Percentiles rank a stretch among this genome's conserved stretches.
Conservation (phyloP, 164 flowering plant species). For the Kalanchoe fedtschenkoi region DNA sequence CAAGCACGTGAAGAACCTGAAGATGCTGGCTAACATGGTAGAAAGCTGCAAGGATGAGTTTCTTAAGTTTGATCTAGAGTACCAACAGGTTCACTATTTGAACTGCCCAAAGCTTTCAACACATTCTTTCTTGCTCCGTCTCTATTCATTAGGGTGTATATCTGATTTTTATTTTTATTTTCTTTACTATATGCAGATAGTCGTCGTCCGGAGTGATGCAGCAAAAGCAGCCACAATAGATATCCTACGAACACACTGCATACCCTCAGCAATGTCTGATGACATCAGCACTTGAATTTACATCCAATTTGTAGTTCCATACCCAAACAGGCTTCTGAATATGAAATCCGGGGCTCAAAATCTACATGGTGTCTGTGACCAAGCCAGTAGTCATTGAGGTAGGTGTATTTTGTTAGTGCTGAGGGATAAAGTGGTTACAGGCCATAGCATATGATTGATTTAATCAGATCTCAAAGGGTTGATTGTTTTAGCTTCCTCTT, state of each 20-base stretch:
- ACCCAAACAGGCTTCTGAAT: not conserved
- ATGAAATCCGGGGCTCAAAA: not conserved
- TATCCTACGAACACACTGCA: constrained; percentile 78
- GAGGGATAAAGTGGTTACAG: not conserved
- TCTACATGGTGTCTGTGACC: not conserved
- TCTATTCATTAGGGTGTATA: not conserved
- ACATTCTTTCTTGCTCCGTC: constrained; percentile 1
- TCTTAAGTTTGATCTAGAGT: constrained; percentile 73
- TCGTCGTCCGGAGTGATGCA: constrained; percentile 51
- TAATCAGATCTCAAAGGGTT: no score
- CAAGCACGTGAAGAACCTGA: constrained; percentile 71
- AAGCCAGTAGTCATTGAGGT: not conserved
- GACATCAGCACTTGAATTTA: constrained; percentile 56
- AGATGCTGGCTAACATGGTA: constrained; percentile 72
- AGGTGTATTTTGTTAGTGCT: not conserved
- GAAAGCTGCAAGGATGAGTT: constrained; percentile 65
- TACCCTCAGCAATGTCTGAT: constrained; percentile 89
- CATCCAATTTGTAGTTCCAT: not conserved
- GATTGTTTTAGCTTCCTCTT: no score
- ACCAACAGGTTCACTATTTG: constrained; percentile 50
- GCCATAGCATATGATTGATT: no score
- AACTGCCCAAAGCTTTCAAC: not conserved
- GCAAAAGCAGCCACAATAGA: constrained; percentile 84
- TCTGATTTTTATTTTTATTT: not conserved
- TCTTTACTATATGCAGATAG: constrained; percentile 39